These are phyloP conservation scores for Trametes hirsuta DNA, from an alignment of 1,284 basidiomycete species.

Conservation along the genomic window DNA sequence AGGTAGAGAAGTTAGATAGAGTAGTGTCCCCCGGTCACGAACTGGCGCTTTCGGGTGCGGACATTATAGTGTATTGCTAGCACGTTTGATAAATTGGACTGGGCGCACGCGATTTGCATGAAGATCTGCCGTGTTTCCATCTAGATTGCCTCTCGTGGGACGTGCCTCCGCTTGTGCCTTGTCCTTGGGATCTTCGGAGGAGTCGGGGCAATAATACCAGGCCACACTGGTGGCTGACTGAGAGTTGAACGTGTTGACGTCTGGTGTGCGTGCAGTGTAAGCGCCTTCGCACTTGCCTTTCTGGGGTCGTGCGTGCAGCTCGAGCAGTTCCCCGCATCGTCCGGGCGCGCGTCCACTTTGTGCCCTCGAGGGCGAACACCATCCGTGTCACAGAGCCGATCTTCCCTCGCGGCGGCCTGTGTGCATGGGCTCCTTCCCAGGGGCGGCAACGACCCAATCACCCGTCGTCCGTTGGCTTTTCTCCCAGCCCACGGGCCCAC, in stretches of 20 bases:
- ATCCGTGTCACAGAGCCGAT: not conserved
- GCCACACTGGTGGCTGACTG: not conserved
- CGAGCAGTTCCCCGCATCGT: not conserved
- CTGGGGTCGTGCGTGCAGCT: not conserved
- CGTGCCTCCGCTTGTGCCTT: constrained; percentile 13
- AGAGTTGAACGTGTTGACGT: constrained; percentile 5
- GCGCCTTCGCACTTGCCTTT: not conserved
- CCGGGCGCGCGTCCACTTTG: not conserved
- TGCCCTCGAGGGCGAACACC: not conserved
- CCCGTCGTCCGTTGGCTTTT: not conserved
- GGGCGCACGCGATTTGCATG: constrained; percentile 17
- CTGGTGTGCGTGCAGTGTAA: not conserved
- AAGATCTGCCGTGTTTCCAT: constrained; percentile 16
- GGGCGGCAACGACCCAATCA: not conserved
- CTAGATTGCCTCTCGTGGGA: constrained; percentile 23
- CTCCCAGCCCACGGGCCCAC: not conserved
- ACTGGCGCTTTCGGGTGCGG: not conserved
- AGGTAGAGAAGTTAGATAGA: not conserved
- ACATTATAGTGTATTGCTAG: constrained; percentile 16
- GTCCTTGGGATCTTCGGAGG: constrained; percentile 4
- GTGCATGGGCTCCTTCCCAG: not conserved
- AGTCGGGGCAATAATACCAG: not conserved
- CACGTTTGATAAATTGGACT: constrained; percentile 18
- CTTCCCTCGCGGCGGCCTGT: not conserved
- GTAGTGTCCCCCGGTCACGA: not conserved